Conservation (phyloP, 2,329 filamentous ascomycete genomes). For the Westerdykella sp. region DNA sequence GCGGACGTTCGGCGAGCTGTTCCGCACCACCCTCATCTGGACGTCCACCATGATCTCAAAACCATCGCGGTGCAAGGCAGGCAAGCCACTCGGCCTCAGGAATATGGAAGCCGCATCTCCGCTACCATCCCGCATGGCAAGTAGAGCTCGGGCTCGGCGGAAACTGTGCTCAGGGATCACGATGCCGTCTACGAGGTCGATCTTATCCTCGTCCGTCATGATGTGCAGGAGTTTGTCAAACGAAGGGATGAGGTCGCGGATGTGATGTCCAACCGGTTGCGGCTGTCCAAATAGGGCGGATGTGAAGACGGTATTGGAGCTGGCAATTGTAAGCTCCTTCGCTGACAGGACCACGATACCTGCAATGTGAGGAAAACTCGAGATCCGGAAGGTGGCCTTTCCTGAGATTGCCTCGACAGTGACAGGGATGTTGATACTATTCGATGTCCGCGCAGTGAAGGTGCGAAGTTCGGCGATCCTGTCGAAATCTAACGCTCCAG, state of each 20-base stretch:
- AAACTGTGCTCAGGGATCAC: conserved; percentile 96
- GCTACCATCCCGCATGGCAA: conserved; percentile 76
- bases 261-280: conserved; percentile 70
- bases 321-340: conserved; percentile 69
- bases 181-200: conserved; percentile 83
- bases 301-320: conserved; percentile 92
- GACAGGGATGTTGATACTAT: conserved; percentile 75
- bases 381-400: conserved; percentile 70
- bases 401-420: conserved; percentile 68
- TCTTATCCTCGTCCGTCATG: conserved; percentile 77
- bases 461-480: conserved; percentile 66
- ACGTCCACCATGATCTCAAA: conserved; percentile 89
- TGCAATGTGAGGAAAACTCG: conserved; percentile 94
- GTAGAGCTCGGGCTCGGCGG: conserved; percentile 75
- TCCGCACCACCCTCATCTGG: conserved; percentile 93
- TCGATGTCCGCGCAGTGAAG: conserved; percentile 77
- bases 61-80: conserved; percentile 83
- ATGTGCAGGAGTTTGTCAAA: conserved; percentile 80
- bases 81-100: conserved; percentile 74
- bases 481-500: conserved; percentile 70
- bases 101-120: conserved; percentile 71
- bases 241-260: conserved; percentile 74
- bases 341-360: conserved; percentile 92
- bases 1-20: conserved; percentile 50
- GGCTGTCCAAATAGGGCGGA: conserved; percentile 86